Conservation (phyloP, 2,329 filamentous ascomycete genomes). For the Amesomyces nigricolor region DNA sequence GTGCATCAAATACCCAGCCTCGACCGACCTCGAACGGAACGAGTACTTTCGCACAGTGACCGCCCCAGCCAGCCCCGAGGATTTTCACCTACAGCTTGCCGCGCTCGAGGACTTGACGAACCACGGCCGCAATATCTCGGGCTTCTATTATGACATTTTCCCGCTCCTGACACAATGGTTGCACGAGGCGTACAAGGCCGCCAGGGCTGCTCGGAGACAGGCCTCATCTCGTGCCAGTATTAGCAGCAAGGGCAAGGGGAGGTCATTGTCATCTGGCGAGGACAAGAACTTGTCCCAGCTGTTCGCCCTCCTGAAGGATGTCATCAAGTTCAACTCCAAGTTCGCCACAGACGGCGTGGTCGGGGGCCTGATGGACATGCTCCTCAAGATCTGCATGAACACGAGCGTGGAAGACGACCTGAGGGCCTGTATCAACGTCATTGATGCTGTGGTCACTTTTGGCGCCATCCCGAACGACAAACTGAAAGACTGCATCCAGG, state of each 20-base stretch:
- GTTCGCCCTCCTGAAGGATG: constrained; percentile 60
- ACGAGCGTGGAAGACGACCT: constrained; percentile 62
- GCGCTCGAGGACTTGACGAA: constrained; percentile 57
- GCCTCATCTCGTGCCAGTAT: constrained; percentile 35
- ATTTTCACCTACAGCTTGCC: constrained; percentile 61
- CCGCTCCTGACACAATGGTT: constrained; percentile 59
- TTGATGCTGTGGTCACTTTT: constrained; percentile 67
- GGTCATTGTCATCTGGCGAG: constrained; percentile 42
- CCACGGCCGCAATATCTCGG: constrained; percentile 55
- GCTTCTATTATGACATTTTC: constrained; percentile 63
- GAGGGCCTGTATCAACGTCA: constrained; percentile 58
- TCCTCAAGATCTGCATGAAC: constrained; percentile 62
- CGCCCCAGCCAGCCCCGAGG: constrained; percentile 50
- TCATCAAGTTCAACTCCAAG: constrained; percentile 63
- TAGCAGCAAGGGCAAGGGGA: constrained; percentile 36
- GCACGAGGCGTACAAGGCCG: constrained; percentile 47
- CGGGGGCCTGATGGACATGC: constrained; percentile 53
- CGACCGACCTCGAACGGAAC: constrained; percentile 60
- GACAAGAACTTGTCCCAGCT: constrained; percentile 59
- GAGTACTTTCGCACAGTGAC: constrained; percentile 61
- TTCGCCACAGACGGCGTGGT: constrained; percentile 38
- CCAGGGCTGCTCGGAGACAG: constrained; percentile 47
- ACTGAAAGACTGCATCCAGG: constrained; percentile 60
- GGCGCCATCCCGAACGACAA: constrained; percentile 60
- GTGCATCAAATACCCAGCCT: constrained; percentile 56